phyloP scores from a whole-genome alignment of 106 monocot species.

The Allium fistulosum region DNA sequence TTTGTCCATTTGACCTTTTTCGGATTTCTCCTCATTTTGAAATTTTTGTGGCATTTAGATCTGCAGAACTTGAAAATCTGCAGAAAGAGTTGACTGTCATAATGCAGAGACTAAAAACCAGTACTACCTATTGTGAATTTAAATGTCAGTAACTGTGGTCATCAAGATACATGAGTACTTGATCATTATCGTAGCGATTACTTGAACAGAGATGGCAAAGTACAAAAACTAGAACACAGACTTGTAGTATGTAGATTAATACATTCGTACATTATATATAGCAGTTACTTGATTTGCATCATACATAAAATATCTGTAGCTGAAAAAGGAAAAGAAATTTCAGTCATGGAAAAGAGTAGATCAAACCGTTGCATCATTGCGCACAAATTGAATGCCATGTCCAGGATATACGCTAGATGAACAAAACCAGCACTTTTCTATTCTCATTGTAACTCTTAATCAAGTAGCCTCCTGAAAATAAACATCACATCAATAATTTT shows the following conservation, averaged over 20 bases:
- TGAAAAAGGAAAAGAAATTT: too few relatives aligned
- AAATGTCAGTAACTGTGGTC: too few relatives aligned
- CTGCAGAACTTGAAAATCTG: conserved; percentile 59
- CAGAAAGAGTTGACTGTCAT: conserved; percentile 3
- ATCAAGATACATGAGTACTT: too few relatives aligned
- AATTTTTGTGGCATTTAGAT: conserved; percentile 65
- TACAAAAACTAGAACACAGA: too few relatives aligned
- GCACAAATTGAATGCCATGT: conserved; percentile 89
- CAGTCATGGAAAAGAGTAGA: neutral
- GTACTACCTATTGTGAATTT: too few relatives aligned
- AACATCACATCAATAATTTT: too few relatives aligned
- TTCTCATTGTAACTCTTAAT: conserved; percentile 9
- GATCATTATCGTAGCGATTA: too few relatives aligned
- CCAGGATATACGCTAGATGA: conserved; percentile 82
- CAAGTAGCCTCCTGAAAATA: neutral
- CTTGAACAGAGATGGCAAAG: too few relatives aligned
- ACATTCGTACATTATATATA: too few relatives aligned
- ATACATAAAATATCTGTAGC: too few relatives aligned
- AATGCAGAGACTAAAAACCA: neutral
- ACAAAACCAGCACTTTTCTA: conserved; percentile 86
- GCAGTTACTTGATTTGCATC: too few relatives aligned
- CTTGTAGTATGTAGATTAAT: too few relatives aligned
- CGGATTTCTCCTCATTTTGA: conserved; percentile 79
- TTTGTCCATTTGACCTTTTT: conserved; percentile 67
- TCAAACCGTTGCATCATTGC: conserved; percentile 76